These are phyloP conservation scores for Typha latifolia DNA, from an alignment of 176 grass and related monocot genomes.

Conservation along the genomic window DNA sequence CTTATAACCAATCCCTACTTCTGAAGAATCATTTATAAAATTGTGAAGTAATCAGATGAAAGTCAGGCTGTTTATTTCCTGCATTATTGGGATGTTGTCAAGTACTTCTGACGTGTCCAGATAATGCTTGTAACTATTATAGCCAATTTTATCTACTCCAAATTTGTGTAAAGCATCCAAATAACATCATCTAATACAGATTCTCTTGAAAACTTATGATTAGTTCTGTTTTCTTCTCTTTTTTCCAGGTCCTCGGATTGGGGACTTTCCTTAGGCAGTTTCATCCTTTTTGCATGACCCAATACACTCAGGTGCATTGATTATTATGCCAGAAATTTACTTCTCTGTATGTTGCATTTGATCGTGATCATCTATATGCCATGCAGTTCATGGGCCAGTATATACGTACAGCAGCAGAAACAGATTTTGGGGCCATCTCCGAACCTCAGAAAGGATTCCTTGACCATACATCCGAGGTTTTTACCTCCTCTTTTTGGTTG, in stretches of 20 bases:
- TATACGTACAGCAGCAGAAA: conserved; percentile 36
- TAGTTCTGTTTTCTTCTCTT: conserved; percentile 9
- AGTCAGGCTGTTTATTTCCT: too few relatives aligned
- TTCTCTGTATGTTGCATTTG: not conserved
- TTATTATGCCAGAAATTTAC: not conserved
- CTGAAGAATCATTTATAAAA: too few relatives aligned
- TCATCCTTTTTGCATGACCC: conserved; percentile 38
- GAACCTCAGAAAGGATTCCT: conserved; percentile 27
- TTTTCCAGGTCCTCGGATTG: conserved; percentile 54
- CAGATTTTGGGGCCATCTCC: conserved; percentile 31
- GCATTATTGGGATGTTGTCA: too few relatives aligned
- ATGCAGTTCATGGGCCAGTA: conserved; percentile 78
- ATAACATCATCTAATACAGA: not conserved
- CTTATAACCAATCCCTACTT: too few relatives aligned
- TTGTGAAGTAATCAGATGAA: too few relatives aligned
- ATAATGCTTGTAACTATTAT: too few relatives aligned
- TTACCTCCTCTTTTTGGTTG: not conserved
- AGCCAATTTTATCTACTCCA: too few relatives aligned
- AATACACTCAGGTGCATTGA: conserved; percentile 52
- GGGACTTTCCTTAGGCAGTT: conserved; percentile 58
- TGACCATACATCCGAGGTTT: conserved; percentile 42
- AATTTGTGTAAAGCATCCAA: not conserved
- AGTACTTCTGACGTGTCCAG: too few relatives aligned
- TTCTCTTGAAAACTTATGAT: not conserved
- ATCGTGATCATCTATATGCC: conserved; percentile 7